Evolutionary conservation across 2,329 filamentous ascomycete species (phyloP).

Genomic region (Sporothrix dimorphospora): DNA sequence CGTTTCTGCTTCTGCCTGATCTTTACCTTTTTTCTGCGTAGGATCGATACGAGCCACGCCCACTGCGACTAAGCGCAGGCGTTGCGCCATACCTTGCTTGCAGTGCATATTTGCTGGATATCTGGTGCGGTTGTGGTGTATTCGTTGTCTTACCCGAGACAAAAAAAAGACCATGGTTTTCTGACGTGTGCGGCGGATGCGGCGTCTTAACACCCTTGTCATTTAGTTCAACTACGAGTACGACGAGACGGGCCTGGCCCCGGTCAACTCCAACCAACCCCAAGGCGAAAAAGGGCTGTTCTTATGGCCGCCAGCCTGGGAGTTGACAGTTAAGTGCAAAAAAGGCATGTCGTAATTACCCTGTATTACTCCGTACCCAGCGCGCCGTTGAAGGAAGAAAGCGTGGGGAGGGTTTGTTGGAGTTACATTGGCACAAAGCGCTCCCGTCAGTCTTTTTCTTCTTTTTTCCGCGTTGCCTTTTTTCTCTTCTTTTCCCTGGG

Average conservation of each 20-base stretch:
- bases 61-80: not conserved
- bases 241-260: not conserved
- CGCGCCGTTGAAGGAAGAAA: not conserved
- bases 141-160: not conserved
- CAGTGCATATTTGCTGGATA: not conserved
- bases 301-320: not conserved
- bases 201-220: conserved; percentile 2
- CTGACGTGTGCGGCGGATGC: conserved; percentile 1
- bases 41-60: not conserved
- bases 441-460: not conserved
- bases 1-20: not conserved
- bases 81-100: not conserved
- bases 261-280: not conserved
- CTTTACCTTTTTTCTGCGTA: not conserved
- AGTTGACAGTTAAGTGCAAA: not conserved
- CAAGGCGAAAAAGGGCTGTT: not conserved
- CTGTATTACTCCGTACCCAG: not conserved
- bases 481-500: not conserved
- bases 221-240: not conserved
- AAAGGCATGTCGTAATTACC: not conserved
- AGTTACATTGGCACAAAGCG: conserved; percentile 5
- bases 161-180: not conserved
- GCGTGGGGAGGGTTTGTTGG: conserved; percentile 3
- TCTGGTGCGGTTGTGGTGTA: not conserved
- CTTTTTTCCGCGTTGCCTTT: not conserved